Evolutionary conservation across 2,329 filamentous ascomycete genomes (phyloP).

Genomic region (Colletotrichum lindemuthianum): DNA sequence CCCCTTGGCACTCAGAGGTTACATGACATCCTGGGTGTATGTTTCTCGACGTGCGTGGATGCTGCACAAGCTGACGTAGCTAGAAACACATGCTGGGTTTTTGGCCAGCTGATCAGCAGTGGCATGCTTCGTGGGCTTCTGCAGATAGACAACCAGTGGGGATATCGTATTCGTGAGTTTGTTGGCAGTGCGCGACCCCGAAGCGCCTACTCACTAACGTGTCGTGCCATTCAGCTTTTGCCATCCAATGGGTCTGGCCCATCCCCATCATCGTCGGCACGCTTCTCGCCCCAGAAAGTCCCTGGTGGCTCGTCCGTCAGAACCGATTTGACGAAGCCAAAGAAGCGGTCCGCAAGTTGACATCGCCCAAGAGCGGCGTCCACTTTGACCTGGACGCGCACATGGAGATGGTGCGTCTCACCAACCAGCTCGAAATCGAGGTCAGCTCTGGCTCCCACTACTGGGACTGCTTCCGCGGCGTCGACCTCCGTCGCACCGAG

Average conservation of each 20-base stretch:
- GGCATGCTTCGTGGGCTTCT: slow-evolving; percentile 48
- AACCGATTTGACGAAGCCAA: slow-evolving; percentile 39
- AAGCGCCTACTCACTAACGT: neutral
- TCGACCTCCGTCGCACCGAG: slow-evolving; percentile 43
- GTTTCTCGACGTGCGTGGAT: slow-evolving; percentile 35
- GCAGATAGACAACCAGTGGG: slow-evolving; percentile 46
- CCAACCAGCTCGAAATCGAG: slow-evolving; percentile 45
- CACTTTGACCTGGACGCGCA: slow-evolving; percentile 38
- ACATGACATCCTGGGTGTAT: slow-evolving; percentile 40
- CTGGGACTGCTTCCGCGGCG: slow-evolving; percentile 37
- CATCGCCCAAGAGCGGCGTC: slow-evolving; percentile 37
- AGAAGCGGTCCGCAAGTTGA: slow-evolving; percentile 26
- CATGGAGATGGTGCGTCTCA: slow-evolving; percentile 42
- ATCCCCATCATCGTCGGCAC: slow-evolving; percentile 36
- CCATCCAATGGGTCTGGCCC: slow-evolving; percentile 42
- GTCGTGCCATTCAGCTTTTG: slow-evolving; percentile 40
- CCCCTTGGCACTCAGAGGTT: slow-evolving; percentile 46
- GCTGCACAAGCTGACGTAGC: neutral
- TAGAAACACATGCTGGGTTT: slow-evolving; percentile 52
- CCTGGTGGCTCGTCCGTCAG: slow-evolving; percentile 41
- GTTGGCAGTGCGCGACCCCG: rapidly evolving
- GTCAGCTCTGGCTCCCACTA: slow-evolving; percentile 37
- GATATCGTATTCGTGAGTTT: slow-evolving; percentile 52
- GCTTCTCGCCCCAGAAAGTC: slow-evolving; percentile 40
- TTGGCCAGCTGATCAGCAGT: slow-evolving; percentile 51